Base-by-base conservation (phyloP, 2,329 filamentous ascomycete species). In the Ascochyta viciae-villosae region DNA sequence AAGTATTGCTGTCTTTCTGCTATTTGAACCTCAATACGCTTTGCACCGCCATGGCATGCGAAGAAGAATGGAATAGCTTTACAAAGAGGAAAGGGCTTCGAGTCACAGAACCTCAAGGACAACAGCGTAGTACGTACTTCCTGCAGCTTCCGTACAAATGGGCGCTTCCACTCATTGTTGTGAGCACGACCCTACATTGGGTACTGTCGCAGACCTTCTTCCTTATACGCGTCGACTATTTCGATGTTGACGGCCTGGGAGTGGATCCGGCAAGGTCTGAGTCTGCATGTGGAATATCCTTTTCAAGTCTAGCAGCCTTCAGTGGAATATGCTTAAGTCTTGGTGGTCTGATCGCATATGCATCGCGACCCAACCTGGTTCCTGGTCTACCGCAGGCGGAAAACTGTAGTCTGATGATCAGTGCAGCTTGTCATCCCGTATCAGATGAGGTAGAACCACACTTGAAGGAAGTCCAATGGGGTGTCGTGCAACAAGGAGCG, bases 361-460 rank as follows among this genome's bases (percentile, higher is more conserved):
- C 3, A 22, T 48, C 12, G 29, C 22, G 15, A 51, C 29, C 26
- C 86, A 71, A 80, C 81, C 37, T 8, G 22, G 44, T 2, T 26
- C 24, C 24, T 26, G 5, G 24, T 26, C 24, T 26, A 8, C 24
- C 24, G 24, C 24, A 26, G 24, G 24, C 24, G 6, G 89, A 2
- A 88, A 87, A 2, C 88, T 90, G 12, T 26, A 94, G 67, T 52
- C 29, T 65, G 2, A 57, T 60, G 2, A 71, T 73, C 8, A 60
- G 60, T 44, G 68, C 71, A 2, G 62, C 67, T 3, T 71, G 68
- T 43, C 69, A 72, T 59, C 40, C 56, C 3, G 34, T 46, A 4
- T 49, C 19, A 13, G 61, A 60, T 27, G 61, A 65, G 6, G 44
- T 56, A 9, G 53, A 62, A n/a, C 41, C 58, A 7, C 53, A 61